These are phyloP conservation scores for Sordariomycetes sp. DNA, from an alignment of 2,329 filamentous ascomycete genomes.

Conservation along the genomic window DNA sequence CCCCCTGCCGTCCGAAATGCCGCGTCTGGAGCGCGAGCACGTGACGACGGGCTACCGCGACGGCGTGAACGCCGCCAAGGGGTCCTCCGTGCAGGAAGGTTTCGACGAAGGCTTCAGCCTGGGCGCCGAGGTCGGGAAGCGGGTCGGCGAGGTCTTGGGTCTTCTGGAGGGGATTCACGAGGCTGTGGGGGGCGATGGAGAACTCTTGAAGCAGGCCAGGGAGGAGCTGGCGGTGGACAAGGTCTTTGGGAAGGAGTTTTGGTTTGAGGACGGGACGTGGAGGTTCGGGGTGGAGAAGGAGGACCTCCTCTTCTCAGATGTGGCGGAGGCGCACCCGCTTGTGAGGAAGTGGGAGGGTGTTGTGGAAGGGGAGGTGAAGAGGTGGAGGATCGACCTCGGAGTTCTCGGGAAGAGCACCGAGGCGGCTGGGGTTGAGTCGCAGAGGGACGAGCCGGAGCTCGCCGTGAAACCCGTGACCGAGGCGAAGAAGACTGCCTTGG, in stretches of 20 bases:
- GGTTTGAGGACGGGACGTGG: conserved; percentile 62
- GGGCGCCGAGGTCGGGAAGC: conserved; percentile 68
- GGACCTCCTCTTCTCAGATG: conserved; percentile 45
- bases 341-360: conserved; percentile 47
- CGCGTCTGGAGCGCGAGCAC: conserved; percentile 64
- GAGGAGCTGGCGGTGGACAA: conserved; percentile 48
- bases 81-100: conserved; percentile 65
- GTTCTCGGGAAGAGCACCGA: conserved; percentile 15
- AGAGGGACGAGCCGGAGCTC: conserved; percentile 12
- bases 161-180: conserved; percentile 60
- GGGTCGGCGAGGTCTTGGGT: conserved; percentile 66
- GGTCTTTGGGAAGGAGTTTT: conserved; percentile 57
- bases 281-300: conserved; percentile 42
- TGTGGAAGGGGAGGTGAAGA: neutral
- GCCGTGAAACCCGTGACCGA: conserved; percentile 1
- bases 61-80: conserved; percentile 69
- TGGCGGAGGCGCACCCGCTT: conserved; percentile 59
- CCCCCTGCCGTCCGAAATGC: conserved; percentile 51
- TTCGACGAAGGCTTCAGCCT: conserved; percentile 88
- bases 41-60: conserved; percentile 84
- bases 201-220: conserved; percentile 28
- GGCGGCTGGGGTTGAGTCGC: conserved; percentile 24
- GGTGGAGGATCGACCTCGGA: conserved; percentile 10
- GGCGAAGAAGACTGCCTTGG: conserved; percentile 10
- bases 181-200: neutral